Evolutionary conservation across 2,329 filamentous ascomycete species (phyloP), one percentile per base, ranked within the genome.

Genomic region (Cytospora piceae): DNA sequence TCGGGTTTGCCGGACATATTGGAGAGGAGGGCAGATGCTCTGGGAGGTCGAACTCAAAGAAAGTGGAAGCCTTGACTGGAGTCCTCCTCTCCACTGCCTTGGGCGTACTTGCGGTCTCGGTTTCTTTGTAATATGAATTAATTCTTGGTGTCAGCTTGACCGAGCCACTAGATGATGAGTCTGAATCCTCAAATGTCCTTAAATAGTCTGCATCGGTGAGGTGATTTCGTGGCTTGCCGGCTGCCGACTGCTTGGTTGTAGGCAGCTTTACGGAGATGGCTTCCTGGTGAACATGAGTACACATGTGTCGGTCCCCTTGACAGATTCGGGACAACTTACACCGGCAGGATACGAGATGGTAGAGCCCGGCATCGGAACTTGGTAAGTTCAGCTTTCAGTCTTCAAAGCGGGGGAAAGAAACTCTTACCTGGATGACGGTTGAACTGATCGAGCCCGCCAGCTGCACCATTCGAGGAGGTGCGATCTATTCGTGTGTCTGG

Each of bases 1-100:
- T 79, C 53, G 73, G 72, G 71, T 85, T 83, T 11, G 81, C 74
- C 2, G 83, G 83, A 63, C 83, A 85, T 74, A 84, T 78, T 20
- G 82, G 82, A 69, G 82, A 85, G 64, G 68, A 80, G 37, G 82
- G 81, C 9, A 83, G 73, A 67, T 85, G 83, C 67, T 85, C 81
- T 1, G 82, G 81, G 14, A 85, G 68, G 56, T 83, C 77, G 65
- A 85, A 84, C 57, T 80, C 74, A 64, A 85, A 85, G 62, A 64
- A 49, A 11, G 69, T 31, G 22, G 61, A 63, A 58, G 53, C 51
- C 56, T 51, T 61, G 0, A 71, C 63, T 17, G 69, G 63, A 29
- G 69, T 68, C 67, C 72, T 73, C 29, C 69, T 63, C 9, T 67
- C 65, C 17, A 71, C 61, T 17, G 68, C 67, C 32, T 65, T 65